phyloP scores from a whole-genome alignment of 805 yeast species.

The Cephaloascus albidus region DNA sequence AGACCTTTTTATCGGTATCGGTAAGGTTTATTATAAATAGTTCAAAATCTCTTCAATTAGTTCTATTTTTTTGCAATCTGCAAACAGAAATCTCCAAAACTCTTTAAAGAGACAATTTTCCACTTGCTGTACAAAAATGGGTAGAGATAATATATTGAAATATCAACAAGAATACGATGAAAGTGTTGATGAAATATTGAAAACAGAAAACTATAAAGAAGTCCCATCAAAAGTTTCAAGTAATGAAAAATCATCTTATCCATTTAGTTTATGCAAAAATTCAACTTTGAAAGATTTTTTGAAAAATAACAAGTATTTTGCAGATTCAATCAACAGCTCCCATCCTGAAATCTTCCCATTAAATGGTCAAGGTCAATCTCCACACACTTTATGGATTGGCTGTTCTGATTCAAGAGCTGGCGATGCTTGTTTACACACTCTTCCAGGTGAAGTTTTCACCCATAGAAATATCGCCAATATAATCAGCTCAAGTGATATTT shows the following conservation, averaged over 20 bases:
- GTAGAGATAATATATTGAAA: constrained; percentile 29
- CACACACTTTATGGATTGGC: constrained; percentile 90
- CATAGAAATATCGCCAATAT: constrained; percentile 84
- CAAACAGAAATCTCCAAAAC: too few species aligned
- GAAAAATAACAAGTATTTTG: constrained; percentile 34
- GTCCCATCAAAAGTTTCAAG: background rate
- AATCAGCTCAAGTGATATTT: constrained; percentile 59
- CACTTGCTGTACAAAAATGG: too few species aligned
- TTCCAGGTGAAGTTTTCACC: constrained; percentile 88
- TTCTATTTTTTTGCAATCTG: too few species aligned
- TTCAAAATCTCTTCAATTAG: too few species aligned
- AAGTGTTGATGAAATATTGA: constrained; percentile 18
- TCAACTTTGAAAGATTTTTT: constrained; percentile 41
- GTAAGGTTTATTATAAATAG: too few species aligned
- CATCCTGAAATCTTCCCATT: constrained; percentile 51
- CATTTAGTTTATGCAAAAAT: constrained; percentile 37
- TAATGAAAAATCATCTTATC: constrained; percentile 11
- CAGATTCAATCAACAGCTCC: constrained; percentile 34
- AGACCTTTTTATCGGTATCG: too few species aligned
- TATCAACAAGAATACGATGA: constrained; percentile 30
- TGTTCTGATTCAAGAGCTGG: constrained; percentile 90
- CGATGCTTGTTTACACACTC: constrained; percentile 64
- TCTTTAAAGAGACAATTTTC: too few species aligned
- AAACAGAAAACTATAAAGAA: background rate
- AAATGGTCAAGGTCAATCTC: constrained; percentile 80